phyloP scores from a whole-genome alignment of 768 basidiomycete genomes.

The Amanita fuliginea region DNA sequence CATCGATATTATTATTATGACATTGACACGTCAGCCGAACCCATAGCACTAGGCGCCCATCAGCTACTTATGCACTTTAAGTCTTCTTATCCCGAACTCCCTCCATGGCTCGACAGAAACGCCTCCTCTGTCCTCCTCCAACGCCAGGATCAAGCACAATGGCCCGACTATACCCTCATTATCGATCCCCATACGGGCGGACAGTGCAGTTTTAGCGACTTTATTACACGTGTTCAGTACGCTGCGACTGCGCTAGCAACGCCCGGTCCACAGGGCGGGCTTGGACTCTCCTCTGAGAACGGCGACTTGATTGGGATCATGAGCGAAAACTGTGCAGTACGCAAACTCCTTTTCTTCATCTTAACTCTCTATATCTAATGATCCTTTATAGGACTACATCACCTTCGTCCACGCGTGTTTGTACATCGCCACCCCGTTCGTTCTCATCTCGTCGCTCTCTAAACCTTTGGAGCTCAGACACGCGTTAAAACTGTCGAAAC shows the following conservation, averaged over 20 bases:
- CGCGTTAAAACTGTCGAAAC: conserved; percentile 21
- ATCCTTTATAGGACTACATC: conserved; percentile 21
- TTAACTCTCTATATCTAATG: neutral
- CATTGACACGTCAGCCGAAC: too few relatives aligned
- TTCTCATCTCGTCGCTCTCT: conserved; percentile 24
- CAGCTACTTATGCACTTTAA: conserved; percentile 36
- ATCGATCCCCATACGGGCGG: conserved; percentile 45
- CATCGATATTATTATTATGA: neutral
- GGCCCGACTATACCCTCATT: conserved; percentile 45
- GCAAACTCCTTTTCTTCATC: conserved; percentile 10
- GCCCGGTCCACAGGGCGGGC: conserved; percentile 37
- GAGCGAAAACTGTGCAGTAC: conserved; percentile 57
- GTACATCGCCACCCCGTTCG: conserved; percentile 20
- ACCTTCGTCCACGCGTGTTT: conserved; percentile 21
- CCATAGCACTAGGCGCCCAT: neutral
- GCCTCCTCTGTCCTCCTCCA: conserved; percentile 42
- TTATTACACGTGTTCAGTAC: conserved; percentile 37
- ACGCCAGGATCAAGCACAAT: conserved; percentile 42
- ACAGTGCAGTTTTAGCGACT: conserved; percentile 33
- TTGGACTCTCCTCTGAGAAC: conserved; percentile 35
- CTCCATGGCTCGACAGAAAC: conserved; percentile 38
- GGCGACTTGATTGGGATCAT: conserved; percentile 60
- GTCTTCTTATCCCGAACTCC: conserved; percentile 46
- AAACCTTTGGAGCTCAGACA: conserved; percentile 28
- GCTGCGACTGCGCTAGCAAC: conserved; percentile 46